These are phyloP conservation scores for Serendipita sp. DNA, from an alignment of 768 basidiomycete species.

Conservation along the genomic window DNA sequence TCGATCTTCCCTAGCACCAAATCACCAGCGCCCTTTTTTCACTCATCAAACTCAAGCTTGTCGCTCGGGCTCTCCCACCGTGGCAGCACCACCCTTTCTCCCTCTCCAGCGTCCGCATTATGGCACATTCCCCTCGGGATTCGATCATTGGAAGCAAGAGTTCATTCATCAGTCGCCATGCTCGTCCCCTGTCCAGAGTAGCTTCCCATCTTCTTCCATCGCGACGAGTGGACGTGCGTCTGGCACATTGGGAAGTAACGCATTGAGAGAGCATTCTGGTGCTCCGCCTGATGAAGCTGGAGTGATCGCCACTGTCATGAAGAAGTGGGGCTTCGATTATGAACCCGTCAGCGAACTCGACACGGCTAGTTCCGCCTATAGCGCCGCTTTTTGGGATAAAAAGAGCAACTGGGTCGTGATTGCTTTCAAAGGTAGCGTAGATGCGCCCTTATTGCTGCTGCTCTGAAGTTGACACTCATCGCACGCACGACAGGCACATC, in stretches of 20 bases:
- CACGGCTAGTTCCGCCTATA: constrained; percentile 12
- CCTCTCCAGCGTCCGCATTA: background rate
- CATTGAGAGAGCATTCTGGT: background rate
- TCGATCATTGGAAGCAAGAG: background rate
- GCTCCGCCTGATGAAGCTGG: background rate
- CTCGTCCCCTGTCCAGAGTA: background rate
- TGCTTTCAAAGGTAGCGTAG: constrained; percentile 11
- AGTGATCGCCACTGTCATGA: background rate
- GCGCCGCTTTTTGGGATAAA: constrained; percentile 15
- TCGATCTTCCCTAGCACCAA: background rate
- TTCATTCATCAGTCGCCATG: background rate
- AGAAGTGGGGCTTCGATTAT: constrained; percentile 10
- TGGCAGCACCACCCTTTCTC: background rate
- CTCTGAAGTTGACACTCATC: background rate
- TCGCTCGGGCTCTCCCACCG: background rate
- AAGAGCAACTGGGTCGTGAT: constrained; percentile 14
- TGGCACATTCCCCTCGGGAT: background rate
- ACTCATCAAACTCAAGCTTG: background rate
- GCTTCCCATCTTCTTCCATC: background rate
- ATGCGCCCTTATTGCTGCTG: background rate
- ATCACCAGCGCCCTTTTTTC: background rate
- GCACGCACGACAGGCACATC: constrained; percentile 8
- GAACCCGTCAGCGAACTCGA: constrained; percentile 13
- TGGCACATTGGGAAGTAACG: too few species aligned
- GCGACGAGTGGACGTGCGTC: too few species aligned